Evolutionary conservation across 345 rosid genomes (phyloP), one percentile per base, ranked within the genome.

Genomic region (Moricandia arvensis): DNA sequence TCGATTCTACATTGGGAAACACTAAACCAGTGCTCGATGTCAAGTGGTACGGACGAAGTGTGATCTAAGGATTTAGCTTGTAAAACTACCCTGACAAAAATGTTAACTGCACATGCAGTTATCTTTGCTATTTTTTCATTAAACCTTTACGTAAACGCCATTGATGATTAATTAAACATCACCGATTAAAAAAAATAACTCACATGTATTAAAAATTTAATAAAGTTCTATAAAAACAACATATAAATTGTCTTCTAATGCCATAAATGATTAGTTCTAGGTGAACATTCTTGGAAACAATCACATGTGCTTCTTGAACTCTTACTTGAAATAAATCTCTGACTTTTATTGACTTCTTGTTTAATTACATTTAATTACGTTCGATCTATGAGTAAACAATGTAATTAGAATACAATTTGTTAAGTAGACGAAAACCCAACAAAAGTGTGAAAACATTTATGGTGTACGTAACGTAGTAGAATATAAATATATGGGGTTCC

Each of bases 41-140:
- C 76, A 71, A 77, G 76, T 71, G 72, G 76, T 77, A 77, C 80
- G 80, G 80, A 64, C 61, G 57, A 65, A 64, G 76, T 71, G 67
- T 65, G 68, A 65, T 77, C 72, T 49, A 69, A 51, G 69, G 16
- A 37, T 51, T 61, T 68, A 60, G 79, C 74, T 53, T 75, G 57
- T 16, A 68, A 75, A 74, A 30, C 38, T 26, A 29, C 18, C 33
- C 30, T n/a, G 21, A 5, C 37, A 54, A 57, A 57, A 43, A 15
- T 68, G 60, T 35, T 68, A 13, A 69, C 24, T 61, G 63, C 55
- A 76, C 71, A 70, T 76, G 71, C 70, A 51, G 37, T 68, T 37
- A 37, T 70, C 41, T 65, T 38, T 64, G 51, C 62, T 76, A 27
- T 2, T 37, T 13, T 37, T 15, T 69, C 69, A 15, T 26, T 4